phyloP scores from a whole-genome alignment of 345 rosid species.

The Salix caprea region DNA sequence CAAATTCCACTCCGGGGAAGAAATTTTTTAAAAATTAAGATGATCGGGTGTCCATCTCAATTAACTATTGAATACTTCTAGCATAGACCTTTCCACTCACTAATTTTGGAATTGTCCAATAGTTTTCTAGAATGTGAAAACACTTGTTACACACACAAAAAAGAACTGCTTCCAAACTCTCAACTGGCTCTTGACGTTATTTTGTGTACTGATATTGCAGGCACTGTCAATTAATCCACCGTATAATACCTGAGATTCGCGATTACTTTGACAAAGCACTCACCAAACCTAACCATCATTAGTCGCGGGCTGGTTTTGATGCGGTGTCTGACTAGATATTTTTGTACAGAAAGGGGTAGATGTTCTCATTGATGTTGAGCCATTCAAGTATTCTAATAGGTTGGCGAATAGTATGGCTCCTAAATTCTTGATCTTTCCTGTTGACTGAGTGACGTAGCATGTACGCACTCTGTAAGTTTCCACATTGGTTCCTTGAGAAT shows the following conservation, averaged over 20 bases:
- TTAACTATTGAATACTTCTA: neutral
- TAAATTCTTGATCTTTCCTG: constrained; percentile 20
- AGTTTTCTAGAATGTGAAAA: neutral
- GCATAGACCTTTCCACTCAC: neutral
- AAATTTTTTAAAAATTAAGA: neutral
- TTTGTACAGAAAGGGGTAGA: constrained; percentile 48
- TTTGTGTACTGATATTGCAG: constrained; percentile 18
- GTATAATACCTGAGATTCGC: constrained; percentile 71
- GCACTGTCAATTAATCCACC: constrained; percentile 64
- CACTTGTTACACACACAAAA: neutral
- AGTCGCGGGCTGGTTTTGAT: constrained; percentile 36
- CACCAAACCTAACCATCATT: constrained; percentile 58
- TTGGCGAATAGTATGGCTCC: constrained; percentile 20
- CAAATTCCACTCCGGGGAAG: neutral
- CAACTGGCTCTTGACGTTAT: neutral
- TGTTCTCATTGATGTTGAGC: constrained; percentile 24
- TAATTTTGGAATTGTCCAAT: neutral
- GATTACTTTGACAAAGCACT: constrained; percentile 70
- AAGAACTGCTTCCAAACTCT: neutral
- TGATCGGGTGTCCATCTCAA: neutral
- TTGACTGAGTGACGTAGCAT: constrained; percentile 17
- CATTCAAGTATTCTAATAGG: constrained; percentile 16
- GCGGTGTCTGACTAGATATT: constrained; percentile 33
- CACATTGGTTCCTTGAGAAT: constrained; percentile 17
- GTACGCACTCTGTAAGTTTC: constrained; percentile 5